Percentiles rank a stretch among this genome's conserved stretches.
These are phyloP conservation scores for Tetrahymena borealis DNA, from an alignment of 73 alveolate genomes.

Conservation along the genomic window DNA sequence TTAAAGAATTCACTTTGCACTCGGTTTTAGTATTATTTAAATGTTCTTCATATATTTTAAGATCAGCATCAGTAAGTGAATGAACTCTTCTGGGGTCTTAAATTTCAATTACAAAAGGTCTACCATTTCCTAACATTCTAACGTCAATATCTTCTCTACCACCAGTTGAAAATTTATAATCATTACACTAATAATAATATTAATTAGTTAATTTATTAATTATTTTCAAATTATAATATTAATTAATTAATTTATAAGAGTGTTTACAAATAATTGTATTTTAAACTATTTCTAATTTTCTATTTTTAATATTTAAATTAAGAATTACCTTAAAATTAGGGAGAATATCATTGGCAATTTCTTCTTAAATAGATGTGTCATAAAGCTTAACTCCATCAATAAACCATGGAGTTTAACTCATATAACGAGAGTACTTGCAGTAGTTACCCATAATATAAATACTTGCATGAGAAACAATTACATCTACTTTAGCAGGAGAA, in stretches of 20 bases:
- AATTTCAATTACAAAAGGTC: slow-evolving; percentile 88
- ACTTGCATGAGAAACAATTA: slow-evolving; percentile 46
- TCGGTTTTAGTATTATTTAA: slow-evolving; percentile 27
- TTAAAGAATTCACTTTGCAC: slow-evolving; percentile 54
- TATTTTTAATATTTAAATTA: slow-evolving; percentile 19
- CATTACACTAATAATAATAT: slow-evolving; percentile 6
- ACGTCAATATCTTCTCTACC: slow-evolving; percentile 98
- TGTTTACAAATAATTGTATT: slow-evolving; percentile 55
- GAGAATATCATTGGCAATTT: slow-evolving; percentile 17
- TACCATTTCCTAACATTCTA: slow-evolving; percentile 94
- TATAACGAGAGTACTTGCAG: slow-evolving; percentile 78
- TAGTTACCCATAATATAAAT: slow-evolving; percentile 78
- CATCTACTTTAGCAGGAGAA: slow-evolving; percentile 26
- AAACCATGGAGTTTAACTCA: slow-evolving; percentile 92
- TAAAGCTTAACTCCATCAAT: slow-evolving; percentile 56
- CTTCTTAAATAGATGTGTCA: slow-evolving; percentile 44
- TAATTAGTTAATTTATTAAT: slow-evolving; percentile 6
- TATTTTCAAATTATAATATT: slow-evolving; percentile 34
- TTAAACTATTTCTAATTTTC: no score
- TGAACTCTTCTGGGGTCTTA: slow-evolving; percentile 69
- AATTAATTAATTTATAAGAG: slow-evolving; percentile 35
- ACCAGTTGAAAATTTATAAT: slow-evolving; percentile 53
- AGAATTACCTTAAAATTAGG: slow-evolving; percentile 36
- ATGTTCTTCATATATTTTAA: not conserved
- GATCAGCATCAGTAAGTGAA: not conserved